Conservation (phyloP, 106 monocot species). For the Phalaenopsis aphrodite region DNA sequence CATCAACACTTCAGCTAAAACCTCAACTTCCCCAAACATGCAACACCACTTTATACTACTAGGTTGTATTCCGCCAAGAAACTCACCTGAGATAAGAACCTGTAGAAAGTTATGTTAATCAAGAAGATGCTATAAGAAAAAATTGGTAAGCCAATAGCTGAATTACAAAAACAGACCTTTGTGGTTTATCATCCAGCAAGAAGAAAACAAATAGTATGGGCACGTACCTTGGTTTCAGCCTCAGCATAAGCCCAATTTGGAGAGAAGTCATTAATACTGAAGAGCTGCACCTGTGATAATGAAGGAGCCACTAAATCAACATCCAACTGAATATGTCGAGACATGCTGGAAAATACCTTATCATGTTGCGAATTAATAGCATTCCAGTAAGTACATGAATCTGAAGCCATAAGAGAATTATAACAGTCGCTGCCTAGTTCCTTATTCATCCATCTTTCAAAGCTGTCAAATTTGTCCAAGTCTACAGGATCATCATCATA, state of each 20-base stretch:
- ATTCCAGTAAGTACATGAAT: conserved; percentile 42
- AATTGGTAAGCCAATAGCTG: conserved; percentile 4
- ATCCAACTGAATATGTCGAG: conserved; percentile 45
- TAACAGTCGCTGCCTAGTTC: conserved; percentile 3
- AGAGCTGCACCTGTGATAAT: conserved; percentile 51
- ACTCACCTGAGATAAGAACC: conserved; percentile 37
- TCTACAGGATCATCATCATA: conserved; percentile 1
- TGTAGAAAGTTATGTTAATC: conserved; percentile 10
- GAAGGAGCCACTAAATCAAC: conserved; percentile 35
- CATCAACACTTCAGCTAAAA: conserved; percentile 34
- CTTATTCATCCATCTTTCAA: conserved; percentile 10
- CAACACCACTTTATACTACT: conserved; percentile 29
- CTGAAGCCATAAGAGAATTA: conserved; percentile 26
- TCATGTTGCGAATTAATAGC: conserved; percentile 27
- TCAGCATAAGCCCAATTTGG: conserved; percentile 60
- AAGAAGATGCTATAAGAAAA: neutral
- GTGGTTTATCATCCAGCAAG: no score
- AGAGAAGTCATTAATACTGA: conserved; percentile 61
- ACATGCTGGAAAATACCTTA: conserved; percentile 33
- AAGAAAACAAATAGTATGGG: neutral
- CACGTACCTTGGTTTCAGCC: conserved; percentile 47
- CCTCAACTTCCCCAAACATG: conserved; percentile 49
- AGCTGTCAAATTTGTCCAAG: conserved; percentile 6
- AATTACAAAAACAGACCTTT: conserved; percentile 2
- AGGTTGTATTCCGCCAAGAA: conserved; percentile 23